Evolutionary conservation across 495 filamentous ascomycete genomes (phyloP).

Genomic region (Chaetomidium leptoderma): DNA sequence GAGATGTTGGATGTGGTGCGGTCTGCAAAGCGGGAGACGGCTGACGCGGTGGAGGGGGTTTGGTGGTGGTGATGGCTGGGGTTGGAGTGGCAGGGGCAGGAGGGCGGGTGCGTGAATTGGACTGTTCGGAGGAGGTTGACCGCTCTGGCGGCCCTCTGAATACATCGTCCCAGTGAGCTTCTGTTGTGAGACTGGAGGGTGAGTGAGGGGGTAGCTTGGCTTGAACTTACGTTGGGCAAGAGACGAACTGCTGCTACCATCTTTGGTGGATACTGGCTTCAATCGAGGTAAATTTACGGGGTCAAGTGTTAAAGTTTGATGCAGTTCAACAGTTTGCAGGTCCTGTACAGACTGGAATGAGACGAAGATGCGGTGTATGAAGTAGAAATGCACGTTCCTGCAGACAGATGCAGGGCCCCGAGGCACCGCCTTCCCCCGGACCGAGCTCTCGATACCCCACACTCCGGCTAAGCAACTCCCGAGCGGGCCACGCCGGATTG

Average conservation of each 20-base stretch:
- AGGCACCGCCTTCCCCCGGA: background rate
- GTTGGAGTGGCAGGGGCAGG: conserved; percentile 89
- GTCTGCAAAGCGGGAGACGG: conserved; percentile 34
- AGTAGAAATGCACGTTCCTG: background rate
- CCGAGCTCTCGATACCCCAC: conserved; percentile 6
- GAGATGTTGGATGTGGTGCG: conserved; percentile 16
- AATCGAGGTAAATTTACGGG: background rate
- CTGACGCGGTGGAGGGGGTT: conserved; percentile 35
- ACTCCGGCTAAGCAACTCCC: conserved; percentile 10
- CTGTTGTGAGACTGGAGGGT: background rate
- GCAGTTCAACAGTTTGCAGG: too few species aligned
- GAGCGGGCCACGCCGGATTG: conserved; percentile 1
- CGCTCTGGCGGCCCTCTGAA: conserved; percentile 69
- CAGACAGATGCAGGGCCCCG: background rate
- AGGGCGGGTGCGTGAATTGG: conserved; percentile 83
- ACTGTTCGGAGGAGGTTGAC: conserved; percentile 78
- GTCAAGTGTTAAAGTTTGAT: too few species aligned
- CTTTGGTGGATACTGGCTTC: background rate
- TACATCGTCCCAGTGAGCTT: background rate
- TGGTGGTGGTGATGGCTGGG: conserved; percentile 65
- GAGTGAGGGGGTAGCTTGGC: background rate
- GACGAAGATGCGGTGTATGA: background rate
- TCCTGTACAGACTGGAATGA: background rate
- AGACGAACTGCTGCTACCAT: conserved; percentile 57
- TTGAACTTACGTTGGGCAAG: conserved; percentile 46